Evolutionary conservation across 345 rosid genomes (phyloP), one percentile per base, ranked within the genome.

Genomic region (Gossypium longicalyx): DNA sequence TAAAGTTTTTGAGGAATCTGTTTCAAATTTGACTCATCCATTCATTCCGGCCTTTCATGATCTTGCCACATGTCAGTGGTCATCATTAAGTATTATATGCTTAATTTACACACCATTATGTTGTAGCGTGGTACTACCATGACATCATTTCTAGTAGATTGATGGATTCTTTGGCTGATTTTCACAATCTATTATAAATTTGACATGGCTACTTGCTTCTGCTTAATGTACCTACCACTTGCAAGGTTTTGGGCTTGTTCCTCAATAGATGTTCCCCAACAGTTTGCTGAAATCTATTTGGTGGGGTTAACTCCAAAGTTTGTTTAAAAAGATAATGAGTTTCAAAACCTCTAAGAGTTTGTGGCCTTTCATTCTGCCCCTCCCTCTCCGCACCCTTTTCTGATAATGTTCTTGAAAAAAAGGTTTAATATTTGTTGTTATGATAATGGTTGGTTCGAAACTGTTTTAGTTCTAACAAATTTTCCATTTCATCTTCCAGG

Each of bases 401-500:
- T n/a, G 9, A 43, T 43, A 71, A 54, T 41, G 48, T 41, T 71
- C 66, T 70, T 56, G 53, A 22, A 43, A 59, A 15, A 59, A 23
- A 8, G 41, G 57, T 22, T 23, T 22, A 59, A 43, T 47, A 43
- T 62, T 63, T 23, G 45, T 48, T 17, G 29, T 61, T 66, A 38
- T 19, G 6, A 72, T 60, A 51, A 51, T 56, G 57, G 71, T 72
- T 74, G 54, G 54, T 72, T 62, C 23, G 67, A 67, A 29, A 60
- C 49, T 76, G 60, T 64, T 65, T 47, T 51, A 12, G 12, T 34
- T 12, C 23, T 52, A 15, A 53, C 51, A 5, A 4, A 34, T 38
- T 74, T 60, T 76, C 29, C 70, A 23, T 57, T 78, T 34, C 54
- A 15, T 70, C 54, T 60, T 84, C 22, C 76, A 96, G 99, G 89